Evolutionary conservation across 202 grass and related monocot genomes (phyloP), one percentile per base, ranked within the genome.

Genomic region (Cymbopogon flexuosus): DNA sequence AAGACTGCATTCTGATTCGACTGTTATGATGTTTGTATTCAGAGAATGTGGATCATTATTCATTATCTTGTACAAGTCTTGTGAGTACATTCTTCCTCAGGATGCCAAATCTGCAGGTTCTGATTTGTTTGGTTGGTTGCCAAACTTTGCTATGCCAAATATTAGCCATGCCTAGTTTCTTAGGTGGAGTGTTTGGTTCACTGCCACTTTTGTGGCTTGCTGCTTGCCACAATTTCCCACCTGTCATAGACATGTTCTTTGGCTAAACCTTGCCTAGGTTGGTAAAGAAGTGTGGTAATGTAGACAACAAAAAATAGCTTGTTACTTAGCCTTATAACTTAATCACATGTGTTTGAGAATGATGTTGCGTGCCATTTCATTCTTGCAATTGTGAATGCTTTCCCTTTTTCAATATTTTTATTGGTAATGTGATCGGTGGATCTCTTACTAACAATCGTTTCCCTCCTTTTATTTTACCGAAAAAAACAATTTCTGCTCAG

Each of bases 1-100:
- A 70, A 36, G 29, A 72, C 47, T 61, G 33, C 19, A 76, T 45
- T 56, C 65, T 62, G 27, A 76, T 84, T 62, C 6, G 12, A 61
- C 29, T 1, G 3, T 2, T 40, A 27, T 76, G 79, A 13, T 3
- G 31, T 81, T n/a, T 72, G 41, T 59, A 9, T 59, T 29, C 8
- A 49, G 22, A 64, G 19, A 62, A 33, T 70, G 10, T n/a, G 13
- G 47, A 73, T 65, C 58, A 60, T 14, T 57, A 27, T 75, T 86
- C 24, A 24, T 72, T 65, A 56, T 65, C 6, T 33, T 65, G 1
- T 72, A 49, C 15, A 41, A 18, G 68, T 78, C n/a, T 66, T 30
- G 9, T 24, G 9, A 41, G 33, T 37, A 43, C 41, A 62, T 61
- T 80, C 0, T 19, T 42, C 18, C 22, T 64, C 75, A 15, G 21